A percentile compares a stretch with the other conserved stretches of the same genome.
Conservation (phyloP, 2,329 filamentous ascomycete species). For the Fusarium sp. region DNA sequence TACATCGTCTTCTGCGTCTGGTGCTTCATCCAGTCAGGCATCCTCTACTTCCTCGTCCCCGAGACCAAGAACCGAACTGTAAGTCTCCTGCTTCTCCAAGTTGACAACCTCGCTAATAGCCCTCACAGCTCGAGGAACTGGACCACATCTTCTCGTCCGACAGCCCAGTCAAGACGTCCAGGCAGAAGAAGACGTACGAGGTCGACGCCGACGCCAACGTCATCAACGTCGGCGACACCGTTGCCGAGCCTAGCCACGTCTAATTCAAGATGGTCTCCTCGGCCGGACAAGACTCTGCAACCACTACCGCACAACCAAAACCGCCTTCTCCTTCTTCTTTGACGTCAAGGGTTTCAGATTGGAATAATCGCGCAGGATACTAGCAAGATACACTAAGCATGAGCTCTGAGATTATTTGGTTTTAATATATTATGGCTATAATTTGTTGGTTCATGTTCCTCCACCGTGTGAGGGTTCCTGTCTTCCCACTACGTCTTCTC, state of each 20-base stretch:
- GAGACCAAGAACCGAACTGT: conserved; percentile 62
- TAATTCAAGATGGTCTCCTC: not conserved
- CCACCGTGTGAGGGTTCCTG: not conserved
- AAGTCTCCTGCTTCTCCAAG: not conserved
- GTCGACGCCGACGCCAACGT: not conserved
- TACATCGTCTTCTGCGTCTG: conserved; percentile 65
- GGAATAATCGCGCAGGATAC: conserved; percentile 2
- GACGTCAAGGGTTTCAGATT: not conserved
- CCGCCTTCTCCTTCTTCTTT: conserved; percentile 1
- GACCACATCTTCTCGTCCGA: conserved; percentile 40
- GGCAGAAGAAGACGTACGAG: conserved; percentile 1
- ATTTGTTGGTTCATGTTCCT: not conserved
- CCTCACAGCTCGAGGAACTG: conserved; percentile 39
- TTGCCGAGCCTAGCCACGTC: not conserved
- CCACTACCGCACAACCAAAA: not conserved
- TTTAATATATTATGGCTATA: not conserved
- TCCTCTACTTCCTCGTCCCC: conserved; percentile 64
- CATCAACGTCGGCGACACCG: not conserved
- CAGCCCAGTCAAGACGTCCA: conserved; percentile 39
- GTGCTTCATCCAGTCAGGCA: conserved; percentile 54
- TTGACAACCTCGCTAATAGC: not conserved
- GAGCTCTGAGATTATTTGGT: conserved; percentile 1
- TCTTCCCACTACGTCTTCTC: not conserved
- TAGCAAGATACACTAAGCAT: not conserved
- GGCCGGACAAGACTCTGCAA: not conserved